Conservation (phyloP, 306 rosid species). For the Medicago ruthenica region DNA sequence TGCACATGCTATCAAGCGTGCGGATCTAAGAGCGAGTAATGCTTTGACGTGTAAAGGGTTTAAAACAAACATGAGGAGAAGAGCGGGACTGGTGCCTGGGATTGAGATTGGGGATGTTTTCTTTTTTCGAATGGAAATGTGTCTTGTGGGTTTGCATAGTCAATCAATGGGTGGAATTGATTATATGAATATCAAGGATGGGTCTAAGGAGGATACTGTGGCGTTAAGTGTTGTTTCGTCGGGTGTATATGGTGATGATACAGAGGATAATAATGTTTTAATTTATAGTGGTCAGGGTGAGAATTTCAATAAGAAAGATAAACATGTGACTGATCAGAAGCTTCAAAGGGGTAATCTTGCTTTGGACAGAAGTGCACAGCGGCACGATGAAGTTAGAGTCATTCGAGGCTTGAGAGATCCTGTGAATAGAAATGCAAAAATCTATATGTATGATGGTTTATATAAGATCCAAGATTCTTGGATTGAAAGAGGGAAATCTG, state of each 20-base stretch:
- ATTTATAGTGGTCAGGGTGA: conserved; percentile 78
- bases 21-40: conserved; percentile 64
- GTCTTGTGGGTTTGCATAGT: conserved; percentile 66
- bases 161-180: conserved; percentile 81
- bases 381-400: conserved; percentile 63
- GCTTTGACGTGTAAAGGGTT: conserved; percentile 51
- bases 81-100: conserved; percentile 66
- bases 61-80: conserved; percentile 61
- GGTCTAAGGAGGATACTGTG: conserved; percentile 54
- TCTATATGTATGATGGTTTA: conserved; percentile 75
- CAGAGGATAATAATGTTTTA: conserved; percentile 57
- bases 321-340: conserved; percentile 63
- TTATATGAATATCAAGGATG: conserved; percentile 49
- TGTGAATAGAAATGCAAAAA: conserved; percentile 44
- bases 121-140: conserved; percentile 67
- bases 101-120: conserved; percentile 71
- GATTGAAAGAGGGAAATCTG: conserved; percentile 61
- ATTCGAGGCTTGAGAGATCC: conserved; percentile 64
- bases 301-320: conserved; percentile 57
- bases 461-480: conserved; percentile 65
- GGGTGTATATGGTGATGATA: conserved; percentile 61
- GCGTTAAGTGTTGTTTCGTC: conserved; percentile 76
- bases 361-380: conserved; percentile 57
- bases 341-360: conserved; percentile 82
- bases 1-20: conserved; percentile 43